phyloP scores from a whole-genome alignment of 2,329 filamentous ascomycete genomes.

The Coniochaeta pulveracea region DNA sequence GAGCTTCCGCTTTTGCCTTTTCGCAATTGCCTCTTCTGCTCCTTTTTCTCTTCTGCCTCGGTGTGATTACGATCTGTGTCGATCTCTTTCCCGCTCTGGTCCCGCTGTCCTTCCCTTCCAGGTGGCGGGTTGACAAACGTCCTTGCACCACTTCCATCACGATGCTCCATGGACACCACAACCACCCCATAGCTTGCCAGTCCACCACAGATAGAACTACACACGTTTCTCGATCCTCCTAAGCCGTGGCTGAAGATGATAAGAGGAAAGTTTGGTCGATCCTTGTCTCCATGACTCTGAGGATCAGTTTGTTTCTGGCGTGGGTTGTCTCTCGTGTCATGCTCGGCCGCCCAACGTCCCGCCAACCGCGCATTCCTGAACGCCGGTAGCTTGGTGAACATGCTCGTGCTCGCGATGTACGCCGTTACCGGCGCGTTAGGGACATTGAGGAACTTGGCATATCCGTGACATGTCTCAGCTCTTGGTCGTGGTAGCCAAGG shows the following conservation, averaged over 20 bases:
- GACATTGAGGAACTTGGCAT: conserved; percentile 48
- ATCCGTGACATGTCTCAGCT: conserved; percentile 43
- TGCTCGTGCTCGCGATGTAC: conserved; percentile 43
- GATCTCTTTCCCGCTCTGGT: conserved; percentile 11
- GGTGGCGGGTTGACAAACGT: conserved; percentile 47
- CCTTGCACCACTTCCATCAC: conserved; percentile 51
- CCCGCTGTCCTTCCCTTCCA: conserved; percentile 2
- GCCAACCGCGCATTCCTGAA: conserved; percentile 49
- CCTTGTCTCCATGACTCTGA: conserved; percentile 10
- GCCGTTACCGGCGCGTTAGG: conserved; percentile 34
- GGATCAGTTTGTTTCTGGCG: too few relatives aligned
- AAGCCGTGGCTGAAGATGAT: conserved; percentile 58
- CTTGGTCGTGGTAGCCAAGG: conserved; percentile 53
- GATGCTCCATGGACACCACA: conserved; percentile 52
- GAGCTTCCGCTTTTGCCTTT: conserved; percentile 9
- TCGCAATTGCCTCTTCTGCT: conserved; percentile 4
- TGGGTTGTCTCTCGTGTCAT: too few relatives aligned
- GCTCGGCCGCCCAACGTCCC: conserved; percentile 22
- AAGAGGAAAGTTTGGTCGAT: conserved; percentile 40
- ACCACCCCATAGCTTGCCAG: conserved; percentile 57
- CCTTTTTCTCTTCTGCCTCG: conserved; percentile 15
- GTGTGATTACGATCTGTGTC: conserved; percentile 13
- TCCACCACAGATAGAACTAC: conserved; percentile 52
- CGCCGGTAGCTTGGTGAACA: conserved; percentile 55
- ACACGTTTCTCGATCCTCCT: conserved; percentile 50